Base-by-base conservation (phyloP, 352 stramenopile genomes). In the Pythium volutum region DNA sequence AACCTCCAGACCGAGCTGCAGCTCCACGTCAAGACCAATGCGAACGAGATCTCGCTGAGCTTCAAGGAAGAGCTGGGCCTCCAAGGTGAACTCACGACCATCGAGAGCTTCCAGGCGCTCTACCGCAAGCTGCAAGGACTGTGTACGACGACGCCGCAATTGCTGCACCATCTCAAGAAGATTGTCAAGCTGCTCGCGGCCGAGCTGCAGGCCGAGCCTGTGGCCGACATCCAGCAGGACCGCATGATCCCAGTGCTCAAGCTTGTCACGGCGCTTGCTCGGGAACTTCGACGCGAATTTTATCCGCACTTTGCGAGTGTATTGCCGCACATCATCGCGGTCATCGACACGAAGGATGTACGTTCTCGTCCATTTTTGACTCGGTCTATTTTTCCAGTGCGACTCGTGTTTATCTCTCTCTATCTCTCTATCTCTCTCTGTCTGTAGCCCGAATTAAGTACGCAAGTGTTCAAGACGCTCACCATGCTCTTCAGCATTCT, bases 391-490 rank as follows among this genome's bases (percentile, higher is more conserved):
- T n/a, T 53, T 43, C 36, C 36, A 43, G 18, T 16, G 39, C 20
- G 38, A 29, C 62, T 23, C 23, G 43, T 11, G 25, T 29, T 1
- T 29, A 23, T 57, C 34, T 43, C 12, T 36, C 20, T 51, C 7
- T 29, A 23, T 57, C 34, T 43, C 12, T 36, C 20, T 51, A 5
- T 43, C 12, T 36, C 20, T 51, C 7, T 42, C 7, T 36, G 5
- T 29, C 4, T 38, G 39, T 46, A 91, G 77, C 89, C 89, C 1
- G 89, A 97, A 49, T 63, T 95, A 23, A 97, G 86, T 43, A 93
- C 87, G 7, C 81, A 94, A 51, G 88, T 96, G 58, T 97, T 97
- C 67, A 94, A 96, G 71, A 95, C 89, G 41, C 75, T 97, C 18
- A 86, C 87, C 26, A 92, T 95, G 78, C 75, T 96, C 29, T 97